Evolutionary conservation across 345 rosid species (phyloP), one percentile per base, ranked within the genome.

Genomic region (Carallia pectinifolia): DNA sequence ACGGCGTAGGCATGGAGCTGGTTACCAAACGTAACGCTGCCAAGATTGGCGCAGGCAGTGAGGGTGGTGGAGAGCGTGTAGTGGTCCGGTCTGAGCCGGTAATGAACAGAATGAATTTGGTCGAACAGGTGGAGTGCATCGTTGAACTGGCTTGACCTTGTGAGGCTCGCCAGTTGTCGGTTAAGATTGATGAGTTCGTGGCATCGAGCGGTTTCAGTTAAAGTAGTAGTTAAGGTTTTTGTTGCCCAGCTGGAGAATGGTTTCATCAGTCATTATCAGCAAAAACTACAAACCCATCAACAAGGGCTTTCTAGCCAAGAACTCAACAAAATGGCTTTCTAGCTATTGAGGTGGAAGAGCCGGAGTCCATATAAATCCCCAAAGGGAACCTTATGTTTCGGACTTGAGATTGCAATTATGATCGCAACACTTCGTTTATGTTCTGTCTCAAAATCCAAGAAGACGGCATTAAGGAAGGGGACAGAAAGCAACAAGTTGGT

Each of bases 31-130:
- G 37, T 15, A 54, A 77, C 7, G 69, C 76, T 63, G 65, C 85
- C 79, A 73, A 85, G 77, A 56, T 83, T 75, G 74, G 88, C 86
- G 67, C 85, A 82, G 12, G 93, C 93, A 33, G 81, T 77, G 77
- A 86, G 75, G 62, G 87, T 66, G 44, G 83, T 74, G 30, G 93
- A 88, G 70, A 91, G 84, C 5, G 86, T 84, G 81, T 88, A 88
- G 36, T 85, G 76, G 72, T 91, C 96, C 15, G 89, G 93, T 62
- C 79, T 83, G 62, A 83, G 79, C 66, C 71, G 38, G 65, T 56
- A 64, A 71, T 64, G 68, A 31, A 69, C 77, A 17, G 38, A 61
- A 71, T 77, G 93, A 71, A 84, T 73, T 60, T 79, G 71, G 54
- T 71, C 73, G 75, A 87, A 86, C 44, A 89, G 79, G 52, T 74